Evolutionary conservation across 1,284 basidiomycete species (phyloP).

Genomic region (Fomitopsis schrenkii): DNA sequence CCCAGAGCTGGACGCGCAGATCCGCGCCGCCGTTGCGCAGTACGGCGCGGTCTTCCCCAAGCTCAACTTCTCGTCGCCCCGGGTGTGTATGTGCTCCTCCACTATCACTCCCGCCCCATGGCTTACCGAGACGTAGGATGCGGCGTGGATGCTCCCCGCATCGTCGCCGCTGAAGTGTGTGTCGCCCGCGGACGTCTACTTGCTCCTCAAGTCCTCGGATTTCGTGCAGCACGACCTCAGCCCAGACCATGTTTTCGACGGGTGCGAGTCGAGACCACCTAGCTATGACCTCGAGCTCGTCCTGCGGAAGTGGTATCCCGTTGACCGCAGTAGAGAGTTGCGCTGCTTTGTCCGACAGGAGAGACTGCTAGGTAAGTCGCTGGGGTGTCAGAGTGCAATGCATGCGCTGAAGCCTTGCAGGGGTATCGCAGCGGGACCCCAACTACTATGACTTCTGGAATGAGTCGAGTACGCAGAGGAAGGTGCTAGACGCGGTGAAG

Average conservation of each 20-base stretch:
- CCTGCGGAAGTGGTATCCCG: slow-evolving; percentile 86
- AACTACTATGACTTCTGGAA: slow-evolving; percentile 90
- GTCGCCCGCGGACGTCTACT: slow-evolving; percentile 86
- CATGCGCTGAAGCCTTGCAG: slow-evolving; percentile 33
- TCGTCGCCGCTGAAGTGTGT: slow-evolving; percentile 85
- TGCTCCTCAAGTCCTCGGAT: slow-evolving; percentile 91
- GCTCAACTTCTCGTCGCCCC: slow-evolving; percentile 89
- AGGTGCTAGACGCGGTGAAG: slow-evolving; percentile 51
- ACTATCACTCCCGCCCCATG: neutral
- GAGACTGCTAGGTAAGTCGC: slow-evolving; percentile 58
- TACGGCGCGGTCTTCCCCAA: slow-evolving; percentile 94
- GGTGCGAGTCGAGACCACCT: slow-evolving; percentile 34
- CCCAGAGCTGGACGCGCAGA: slow-evolving; percentile 74
- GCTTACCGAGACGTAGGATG: slow-evolving; percentile 55
- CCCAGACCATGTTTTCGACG: slow-evolving; percentile 56
- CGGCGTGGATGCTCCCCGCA: slow-evolving; percentile 88
- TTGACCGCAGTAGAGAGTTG: slow-evolving; percentile 82
- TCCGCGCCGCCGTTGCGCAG: slow-evolving; percentile 61
- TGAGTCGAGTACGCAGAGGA: slow-evolving; percentile 48
- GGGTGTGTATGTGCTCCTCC: slow-evolving; percentile 42
- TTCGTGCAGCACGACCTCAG: slow-evolving; percentile 83
- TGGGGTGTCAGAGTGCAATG: too few relatives aligned
- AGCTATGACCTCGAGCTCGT: slow-evolving; percentile 82
- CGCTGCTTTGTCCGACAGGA: slow-evolving; percentile 82
- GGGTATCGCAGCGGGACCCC: slow-evolving; percentile 85